phyloP scores from a whole-genome alignment of 2,329 filamentous ascomycete species.

The Epichloe brachyelytri region DNA sequence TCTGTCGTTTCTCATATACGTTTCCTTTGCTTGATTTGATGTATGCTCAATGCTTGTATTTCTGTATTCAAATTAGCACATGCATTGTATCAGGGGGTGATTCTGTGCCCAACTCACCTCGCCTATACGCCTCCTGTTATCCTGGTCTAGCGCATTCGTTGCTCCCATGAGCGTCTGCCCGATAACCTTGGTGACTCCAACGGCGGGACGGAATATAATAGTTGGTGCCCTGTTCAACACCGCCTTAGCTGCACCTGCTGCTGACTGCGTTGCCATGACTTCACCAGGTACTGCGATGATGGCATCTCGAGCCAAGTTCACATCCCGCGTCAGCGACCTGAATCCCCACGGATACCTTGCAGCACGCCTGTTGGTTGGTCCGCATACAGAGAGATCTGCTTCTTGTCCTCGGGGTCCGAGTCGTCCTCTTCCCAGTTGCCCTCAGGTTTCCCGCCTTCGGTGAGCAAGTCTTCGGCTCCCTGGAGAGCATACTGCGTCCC shows the following conservation, averaged over 20 bases:
- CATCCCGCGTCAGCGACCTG: constrained; percentile 68
- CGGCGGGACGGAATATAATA: constrained; percentile 78
- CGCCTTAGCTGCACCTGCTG: constrained; percentile 65
- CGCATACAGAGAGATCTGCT: constrained; percentile 81
- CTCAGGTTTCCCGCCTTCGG: constrained; percentile 24
- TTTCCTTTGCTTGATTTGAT: not conserved
- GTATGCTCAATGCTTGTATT: constrained; percentile 33
- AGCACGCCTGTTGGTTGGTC: constrained; percentile 85
- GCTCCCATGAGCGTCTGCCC: constrained; percentile 84
- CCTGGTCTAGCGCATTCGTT: constrained; percentile 79
- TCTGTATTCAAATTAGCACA: constrained; percentile 19
- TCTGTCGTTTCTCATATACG: not conserved
- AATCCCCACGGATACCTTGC: constrained; percentile 79
- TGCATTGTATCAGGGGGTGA: too few species aligned
- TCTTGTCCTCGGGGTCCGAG: constrained; percentile 54
- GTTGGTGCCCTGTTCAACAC: constrained; percentile 79
- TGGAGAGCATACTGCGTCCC: constrained; percentile 90
- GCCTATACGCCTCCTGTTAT: constrained; percentile 67
- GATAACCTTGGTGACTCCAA: constrained; percentile 79
- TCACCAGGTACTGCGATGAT: constrained; percentile 92
- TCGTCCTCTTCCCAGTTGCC: constrained; percentile 46
- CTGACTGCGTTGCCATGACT: constrained; percentile 73
- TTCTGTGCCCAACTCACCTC: constrained; percentile 52
- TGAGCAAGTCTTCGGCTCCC: constrained; percentile 70
- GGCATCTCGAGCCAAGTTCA: constrained; percentile 77